A percentile compares a stretch with the other conserved stretches of the same genome.
These are phyloP conservation scores for Ramaria sp. DNA, from an alignment of 768 basidiomycete species.

Conservation along the genomic window DNA sequence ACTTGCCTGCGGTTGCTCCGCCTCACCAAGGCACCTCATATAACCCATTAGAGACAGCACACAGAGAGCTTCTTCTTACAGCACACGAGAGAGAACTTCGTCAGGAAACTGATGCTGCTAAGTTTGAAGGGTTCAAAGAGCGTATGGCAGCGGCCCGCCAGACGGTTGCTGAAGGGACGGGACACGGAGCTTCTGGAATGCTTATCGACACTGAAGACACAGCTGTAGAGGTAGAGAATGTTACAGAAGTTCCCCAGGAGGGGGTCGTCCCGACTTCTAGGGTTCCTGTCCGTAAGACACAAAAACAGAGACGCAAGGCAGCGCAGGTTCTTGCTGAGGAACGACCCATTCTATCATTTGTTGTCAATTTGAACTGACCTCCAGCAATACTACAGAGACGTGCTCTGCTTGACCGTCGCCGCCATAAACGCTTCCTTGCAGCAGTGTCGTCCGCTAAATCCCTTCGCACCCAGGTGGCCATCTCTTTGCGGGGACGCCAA, in stretches of 20 bases:
- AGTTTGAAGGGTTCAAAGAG: conserved; percentile 40
- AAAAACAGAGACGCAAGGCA: conserved; percentile 60
- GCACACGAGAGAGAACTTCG: conserved; percentile 61
- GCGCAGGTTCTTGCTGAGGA: conserved; percentile 57
- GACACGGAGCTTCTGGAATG: conserved; percentile 53
- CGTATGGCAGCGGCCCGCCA: conserved; percentile 42
- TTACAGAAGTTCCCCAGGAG: conserved; percentile 20
- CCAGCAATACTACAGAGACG: conserved; percentile 40
- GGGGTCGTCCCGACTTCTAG: conserved; percentile 11
- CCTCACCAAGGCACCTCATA: conserved; percentile 85
- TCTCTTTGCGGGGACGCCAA: conserved; percentile 28
- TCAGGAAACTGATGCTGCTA: conserved; percentile 41
- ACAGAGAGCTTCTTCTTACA: conserved; percentile 56
- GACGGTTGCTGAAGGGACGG: conserved; percentile 21
- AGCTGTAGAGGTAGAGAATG: conserved; percentile 19
- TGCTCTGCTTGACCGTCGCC: conserved; percentile 44
- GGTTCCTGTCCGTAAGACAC: conserved; percentile 36
- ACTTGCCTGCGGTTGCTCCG: conserved; percentile 50
- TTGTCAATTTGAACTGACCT: not conserved
- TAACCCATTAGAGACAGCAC: conserved; percentile 69
- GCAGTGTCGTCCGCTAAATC: conserved; percentile 46
- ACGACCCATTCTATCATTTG: conserved; percentile 9
- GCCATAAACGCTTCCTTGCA: conserved; percentile 50
- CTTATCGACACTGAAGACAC: conserved; percentile 32
- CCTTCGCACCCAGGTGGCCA: conserved; percentile 35